Evolutionary conservation across 2,329 filamentous ascomycete genomes (phyloP).

Genomic region (Ceratocystis cacaofunesta): DNA sequence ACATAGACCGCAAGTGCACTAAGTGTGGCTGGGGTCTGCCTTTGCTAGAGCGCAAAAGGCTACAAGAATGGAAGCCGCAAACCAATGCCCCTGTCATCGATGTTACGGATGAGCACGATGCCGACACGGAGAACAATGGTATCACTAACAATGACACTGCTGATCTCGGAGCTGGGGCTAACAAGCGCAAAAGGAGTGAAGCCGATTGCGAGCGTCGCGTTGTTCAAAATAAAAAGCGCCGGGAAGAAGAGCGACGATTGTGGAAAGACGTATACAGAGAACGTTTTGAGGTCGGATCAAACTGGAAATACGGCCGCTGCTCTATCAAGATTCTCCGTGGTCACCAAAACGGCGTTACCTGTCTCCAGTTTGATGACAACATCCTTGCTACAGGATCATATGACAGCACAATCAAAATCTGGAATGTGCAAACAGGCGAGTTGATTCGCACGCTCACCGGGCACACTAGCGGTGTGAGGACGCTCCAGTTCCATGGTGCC

Average conservation of each 20-base stretch:
- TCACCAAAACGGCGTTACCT: conserved; percentile 57
- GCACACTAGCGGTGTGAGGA: conserved; percentile 69
- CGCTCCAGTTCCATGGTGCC: conserved; percentile 81
- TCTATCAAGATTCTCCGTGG: conserved; percentile 72
- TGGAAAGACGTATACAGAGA: conserved; percentile 99
- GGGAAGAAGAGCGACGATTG: conserved; percentile 23
- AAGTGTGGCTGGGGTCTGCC: conserved; percentile 95
- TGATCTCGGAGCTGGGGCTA: neutral
- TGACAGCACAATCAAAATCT: conserved; percentile 87
- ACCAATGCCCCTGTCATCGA: conserved; percentile 15
- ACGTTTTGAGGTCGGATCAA: conserved; percentile 85
- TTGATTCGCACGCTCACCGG: conserved; percentile 73
- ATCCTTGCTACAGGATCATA: conserved; percentile 90
- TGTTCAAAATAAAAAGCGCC: conserved; percentile 13
- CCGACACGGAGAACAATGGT: conserved; percentile 12
- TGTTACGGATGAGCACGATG: conserved; percentile 18
- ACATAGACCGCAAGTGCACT: conserved; percentile 83
- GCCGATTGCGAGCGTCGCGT: conserved; percentile 14
- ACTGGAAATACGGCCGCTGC: conserved; percentile 93
- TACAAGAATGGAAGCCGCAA: conserved; percentile 66
- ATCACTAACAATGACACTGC: neutral
- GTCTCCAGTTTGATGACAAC: conserved; percentile 58
- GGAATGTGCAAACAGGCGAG: conserved; percentile 80
- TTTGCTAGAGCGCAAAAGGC: conserved; percentile 69
- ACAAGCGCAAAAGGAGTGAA: conserved; percentile 13